These are phyloP conservation scores for Selaginella moellendorffii DNA, from an alignment of 75 land plant species.

Conservation along the genomic window DNA sequence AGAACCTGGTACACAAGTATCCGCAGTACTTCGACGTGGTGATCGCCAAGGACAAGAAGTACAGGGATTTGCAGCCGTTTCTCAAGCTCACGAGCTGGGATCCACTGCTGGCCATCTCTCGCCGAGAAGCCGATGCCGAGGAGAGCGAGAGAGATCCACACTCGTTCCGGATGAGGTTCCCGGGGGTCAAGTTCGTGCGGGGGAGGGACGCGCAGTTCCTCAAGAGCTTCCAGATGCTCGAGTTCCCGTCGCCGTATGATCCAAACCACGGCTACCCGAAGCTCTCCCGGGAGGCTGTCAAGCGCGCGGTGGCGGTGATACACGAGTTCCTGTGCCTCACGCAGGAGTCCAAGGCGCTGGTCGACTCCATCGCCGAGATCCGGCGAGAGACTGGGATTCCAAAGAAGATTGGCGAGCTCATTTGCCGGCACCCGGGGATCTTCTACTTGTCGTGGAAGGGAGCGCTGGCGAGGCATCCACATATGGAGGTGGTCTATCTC, in stretches of 20 bases:
- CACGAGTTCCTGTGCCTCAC: conserved; percentile 67
- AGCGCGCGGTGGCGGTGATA: conserved; percentile 49
- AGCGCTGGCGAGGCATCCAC: not conserved
- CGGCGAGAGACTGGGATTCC: conserved; percentile 36
- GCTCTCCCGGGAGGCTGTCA: conserved; percentile 21
- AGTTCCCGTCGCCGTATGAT: conserved; percentile 57
- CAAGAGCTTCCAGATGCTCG: conserved; percentile 29
- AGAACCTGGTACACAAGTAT: not conserved
- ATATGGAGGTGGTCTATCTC: not conserved
- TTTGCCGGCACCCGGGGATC: conserved; percentile 59
- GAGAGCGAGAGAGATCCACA: not conserved
- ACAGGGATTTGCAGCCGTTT: not conserved
- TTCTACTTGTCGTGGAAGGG: conserved; percentile 61
- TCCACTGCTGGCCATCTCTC: not conserved
- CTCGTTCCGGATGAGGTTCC: not conserved
- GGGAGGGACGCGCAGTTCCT: not conserved
- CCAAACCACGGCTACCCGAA: conserved; percentile 27
- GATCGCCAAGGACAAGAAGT: not conserved
- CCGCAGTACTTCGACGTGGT: not conserved
- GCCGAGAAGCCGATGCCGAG: not conserved
- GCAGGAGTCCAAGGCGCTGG: conserved; percentile 46
- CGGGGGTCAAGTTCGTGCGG: not conserved
- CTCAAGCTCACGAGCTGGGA: not conserved
- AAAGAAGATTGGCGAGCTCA: conserved; percentile 46
- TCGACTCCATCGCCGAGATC: conserved; percentile 42